Conservation (phyloP, 2,329 filamentous ascomycete genomes). For the Botryotinia narcissicola region DNA sequence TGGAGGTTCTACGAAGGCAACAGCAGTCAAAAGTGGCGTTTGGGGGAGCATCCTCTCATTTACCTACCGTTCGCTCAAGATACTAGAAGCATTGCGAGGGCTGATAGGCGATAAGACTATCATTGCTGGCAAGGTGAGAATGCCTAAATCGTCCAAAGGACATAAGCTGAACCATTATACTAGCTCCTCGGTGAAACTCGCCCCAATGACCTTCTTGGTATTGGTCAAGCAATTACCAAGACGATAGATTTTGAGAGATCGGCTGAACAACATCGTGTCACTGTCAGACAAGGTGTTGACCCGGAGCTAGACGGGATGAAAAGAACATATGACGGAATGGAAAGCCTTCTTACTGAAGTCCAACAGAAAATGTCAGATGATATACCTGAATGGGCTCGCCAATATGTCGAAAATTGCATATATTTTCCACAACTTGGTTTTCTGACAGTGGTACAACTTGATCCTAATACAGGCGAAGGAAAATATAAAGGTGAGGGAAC, state of each 20-base stretch:
- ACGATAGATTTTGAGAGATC: conserved; percentile 81
- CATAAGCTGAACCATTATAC: conserved; percentile 16
- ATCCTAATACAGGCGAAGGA: conserved; percentile 56
- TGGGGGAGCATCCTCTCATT: conserved; percentile 76
- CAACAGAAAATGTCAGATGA: conserved; percentile 60
- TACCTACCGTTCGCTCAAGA: conserved; percentile 65
- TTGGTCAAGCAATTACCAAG: conserved; percentile 69
- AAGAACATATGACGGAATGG: conserved; percentile 73
- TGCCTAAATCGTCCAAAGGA: neutral
- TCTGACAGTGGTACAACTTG: conserved; percentile 68
- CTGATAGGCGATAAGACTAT: conserved; percentile 54
- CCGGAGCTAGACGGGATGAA: conserved; percentile 74
- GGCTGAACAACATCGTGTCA: conserved; percentile 62
- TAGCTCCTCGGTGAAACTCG: conserved; percentile 62
- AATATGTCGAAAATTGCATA: conserved; percentile 68
- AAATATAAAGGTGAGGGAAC: conserved; percentile 61
- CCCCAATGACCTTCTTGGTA: conserved; percentile 54
- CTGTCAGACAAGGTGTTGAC: conserved; percentile 71
- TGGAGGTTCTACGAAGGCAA: conserved; percentile 40
- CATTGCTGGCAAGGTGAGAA: conserved; percentile 51
- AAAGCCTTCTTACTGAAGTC: conserved; percentile 67
- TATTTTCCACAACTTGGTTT: conserved; percentile 93
- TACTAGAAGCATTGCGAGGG: conserved; percentile 62
- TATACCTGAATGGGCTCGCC: conserved; percentile 58
- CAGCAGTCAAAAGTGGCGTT: conserved; percentile 58